Conservation (phyloP, 495 filamentous ascomycete genomes). For the Pyrenula massariospora region DNA sequence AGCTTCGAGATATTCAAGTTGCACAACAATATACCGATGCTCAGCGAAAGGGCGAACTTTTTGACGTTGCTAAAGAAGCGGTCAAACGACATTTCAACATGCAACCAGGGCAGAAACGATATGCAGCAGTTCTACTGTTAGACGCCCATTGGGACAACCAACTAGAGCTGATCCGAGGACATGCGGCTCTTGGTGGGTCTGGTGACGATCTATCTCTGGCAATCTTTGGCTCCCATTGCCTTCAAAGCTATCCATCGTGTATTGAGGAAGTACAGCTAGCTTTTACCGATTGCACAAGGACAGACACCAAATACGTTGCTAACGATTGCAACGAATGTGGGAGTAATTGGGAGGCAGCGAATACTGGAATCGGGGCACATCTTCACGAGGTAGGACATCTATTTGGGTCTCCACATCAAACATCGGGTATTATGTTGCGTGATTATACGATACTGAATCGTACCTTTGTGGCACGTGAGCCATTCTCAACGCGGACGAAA, state of each 20-base stretch:
- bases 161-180: conserved; percentile 57
- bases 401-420: conserved; percentile 79
- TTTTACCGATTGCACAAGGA: conserved; percentile 78
- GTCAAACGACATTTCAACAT: conserved; percentile 64
- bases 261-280: conserved; percentile 79
- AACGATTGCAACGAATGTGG: conserved; percentile 78
- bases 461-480: conserved; percentile 66
- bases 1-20: conserved; percentile 64
- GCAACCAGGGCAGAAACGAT: conserved; percentile 63
- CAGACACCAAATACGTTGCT: conserved; percentile 66
- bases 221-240: conserved; percentile 79
- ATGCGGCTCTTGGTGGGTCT: conserved; percentile 67
- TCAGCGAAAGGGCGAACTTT: conserved; percentile 57
- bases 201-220: conserved; percentile 64
- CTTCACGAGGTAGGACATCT: conserved; percentile 80
- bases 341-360: conserved; percentile 84
- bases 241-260: conserved; percentile 75
- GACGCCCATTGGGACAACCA: conserved; percentile 79
- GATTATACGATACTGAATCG: conserved; percentile 77
- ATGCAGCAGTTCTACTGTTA: conserved; percentile 71
- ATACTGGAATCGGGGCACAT: conserved; percentile 85
- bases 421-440: conserved; percentile 75
- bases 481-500: conserved; percentile 74
- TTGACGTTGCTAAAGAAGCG: conserved; percentile 61
- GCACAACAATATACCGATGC: conserved; percentile 72